Conservation (phyloP, 2,329 filamentous ascomycete genomes). For the Xylariaceae sp. region DNA sequence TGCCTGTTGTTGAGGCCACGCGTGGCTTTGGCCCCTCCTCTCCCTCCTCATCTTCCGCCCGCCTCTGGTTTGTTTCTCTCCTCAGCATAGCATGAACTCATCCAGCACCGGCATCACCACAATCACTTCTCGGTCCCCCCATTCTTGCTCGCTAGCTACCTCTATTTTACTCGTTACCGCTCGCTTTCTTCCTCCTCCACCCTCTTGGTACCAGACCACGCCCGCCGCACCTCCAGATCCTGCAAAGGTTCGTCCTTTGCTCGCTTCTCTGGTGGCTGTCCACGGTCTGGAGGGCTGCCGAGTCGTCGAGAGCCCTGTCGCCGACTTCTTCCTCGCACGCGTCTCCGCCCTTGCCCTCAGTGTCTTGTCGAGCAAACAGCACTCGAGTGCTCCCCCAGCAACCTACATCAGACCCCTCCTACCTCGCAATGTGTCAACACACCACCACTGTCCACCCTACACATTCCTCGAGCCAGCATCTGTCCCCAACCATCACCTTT, state of each 20-base stretch:
- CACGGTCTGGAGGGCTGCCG: not conserved
- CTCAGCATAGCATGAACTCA: conserved; percentile 40
- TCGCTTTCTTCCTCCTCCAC: conserved; percentile 42
- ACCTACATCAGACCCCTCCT: no score
- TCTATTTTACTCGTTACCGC: conserved; percentile 49
- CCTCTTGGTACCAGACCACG: conserved; percentile 35
- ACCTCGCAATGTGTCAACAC: no score
- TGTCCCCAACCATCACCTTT: no score
- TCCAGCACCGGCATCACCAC: conserved; percentile 29
- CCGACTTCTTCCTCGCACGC: no score
- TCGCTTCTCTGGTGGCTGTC: not conserved
- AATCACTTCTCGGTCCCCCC: conserved; percentile 40
- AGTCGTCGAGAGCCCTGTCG: not conserved
- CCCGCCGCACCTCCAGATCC: conserved; percentile 16
- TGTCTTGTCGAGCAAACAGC: no score
- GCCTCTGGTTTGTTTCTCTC: no score
- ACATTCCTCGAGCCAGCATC: no score
- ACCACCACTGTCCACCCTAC: no score
- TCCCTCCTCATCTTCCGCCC: conserved; percentile 13
- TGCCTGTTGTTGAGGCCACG: no score
- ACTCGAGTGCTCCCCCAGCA: no score
- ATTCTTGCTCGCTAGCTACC: conserved; percentile 55
- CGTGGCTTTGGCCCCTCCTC: conserved; percentile 1
- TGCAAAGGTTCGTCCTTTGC: conserved; percentile 5
- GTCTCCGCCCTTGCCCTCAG: no score